These are phyloP conservation scores for Pythium scleroteichum DNA, from an alignment of 352 stramenopile species.

Conservation along the genomic window DNA sequence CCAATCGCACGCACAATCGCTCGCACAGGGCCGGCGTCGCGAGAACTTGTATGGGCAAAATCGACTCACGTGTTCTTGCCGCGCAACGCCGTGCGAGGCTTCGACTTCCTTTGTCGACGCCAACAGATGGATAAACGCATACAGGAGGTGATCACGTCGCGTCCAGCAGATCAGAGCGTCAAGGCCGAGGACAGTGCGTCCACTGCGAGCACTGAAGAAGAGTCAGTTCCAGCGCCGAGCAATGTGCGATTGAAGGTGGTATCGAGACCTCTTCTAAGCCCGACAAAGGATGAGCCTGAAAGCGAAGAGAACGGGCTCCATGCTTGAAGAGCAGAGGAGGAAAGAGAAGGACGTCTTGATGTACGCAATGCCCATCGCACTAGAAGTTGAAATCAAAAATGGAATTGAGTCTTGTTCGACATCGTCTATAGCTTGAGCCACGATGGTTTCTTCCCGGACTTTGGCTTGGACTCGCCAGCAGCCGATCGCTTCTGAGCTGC, in stretches of 20 bases:
- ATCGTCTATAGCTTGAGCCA: slow-evolving; percentile 70
- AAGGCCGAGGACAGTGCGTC: slow-evolving; percentile 27
- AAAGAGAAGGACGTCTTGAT: not conserved
- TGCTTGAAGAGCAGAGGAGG: not conserved
- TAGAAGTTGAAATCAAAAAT: slow-evolving; percentile 24
- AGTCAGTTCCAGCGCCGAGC: slow-evolving; percentile 1
- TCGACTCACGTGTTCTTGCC: slow-evolving; percentile 53
- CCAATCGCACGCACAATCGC: slow-evolving; percentile 58
- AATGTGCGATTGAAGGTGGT: slow-evolving; percentile 27
- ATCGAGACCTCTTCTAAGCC: not conserved
- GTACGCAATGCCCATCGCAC: not conserved
- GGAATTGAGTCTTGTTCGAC: slow-evolving; percentile 8
- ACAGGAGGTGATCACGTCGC: slow-evolving; percentile 11
- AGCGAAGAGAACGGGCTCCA: not conserved
- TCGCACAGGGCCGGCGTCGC: slow-evolving; percentile 50
- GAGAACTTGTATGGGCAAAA: slow-evolving; percentile 65
- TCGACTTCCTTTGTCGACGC: slow-evolving; percentile 77
- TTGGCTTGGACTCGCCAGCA: slow-evolving; percentile 27
- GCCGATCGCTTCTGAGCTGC: slow-evolving; percentile 33
- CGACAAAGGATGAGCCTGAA: not conserved
- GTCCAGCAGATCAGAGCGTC: slow-evolving; percentile 22
- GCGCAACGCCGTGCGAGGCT: slow-evolving; percentile 62
- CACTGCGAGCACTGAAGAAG: slow-evolving; percentile 27
- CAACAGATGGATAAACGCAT: slow-evolving; percentile 47
- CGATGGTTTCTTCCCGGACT: slow-evolving; percentile 62